Evolutionary conservation across 148 eudicot genomes (phyloP), one percentile per base, ranked within the genome.

Genomic region (Hydrangea macrophylla): DNA sequence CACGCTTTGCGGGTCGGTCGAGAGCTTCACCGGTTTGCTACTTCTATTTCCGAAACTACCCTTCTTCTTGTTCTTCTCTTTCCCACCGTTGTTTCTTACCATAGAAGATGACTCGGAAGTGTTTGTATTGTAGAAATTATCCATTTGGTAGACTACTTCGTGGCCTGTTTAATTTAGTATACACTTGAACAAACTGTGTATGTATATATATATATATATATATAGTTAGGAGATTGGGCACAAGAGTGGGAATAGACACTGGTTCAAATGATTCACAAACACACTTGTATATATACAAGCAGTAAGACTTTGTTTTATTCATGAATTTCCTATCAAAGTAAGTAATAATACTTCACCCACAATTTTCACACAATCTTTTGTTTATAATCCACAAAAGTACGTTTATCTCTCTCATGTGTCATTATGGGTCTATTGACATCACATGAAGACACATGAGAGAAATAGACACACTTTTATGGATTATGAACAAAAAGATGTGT

Each of bases 1-100:
- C 55, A 86, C 78, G 76, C 96, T 89, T 56, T 89, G 96, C 2
- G 96, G 91, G 67, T 83, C 92, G 0, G 89, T 84, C 28, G 96
- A 89, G 0, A 89, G 80, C 84, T 70, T 84, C 65, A 75, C 60
- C 7, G 23, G 75, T 12, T 70, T 75, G 30, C 44, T 75, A 23
- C 44, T 13, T 2, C 27, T 17, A 6, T 20, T 51, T 13, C 26
- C 31, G 20, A 11, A 20, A 53, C 10, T 33, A 1, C 64, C 65
- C 12, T 60, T 62, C 48, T 37, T 62, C 35, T 69, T 58, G 42
- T 54, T 31, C 18, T 45, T 53, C 40, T 58, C 62, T 58, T 58
- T 58, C 1, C 22, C 58, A 26, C 17, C 8, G 18, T 25, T 36
- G 12, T 8, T 48, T 48, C n/a, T n/a, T n/a, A 22, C 48, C 15